Conservation (phyloP, 2,329 filamentous ascomycete species). For the Pestalotiopsis fici region DNA sequence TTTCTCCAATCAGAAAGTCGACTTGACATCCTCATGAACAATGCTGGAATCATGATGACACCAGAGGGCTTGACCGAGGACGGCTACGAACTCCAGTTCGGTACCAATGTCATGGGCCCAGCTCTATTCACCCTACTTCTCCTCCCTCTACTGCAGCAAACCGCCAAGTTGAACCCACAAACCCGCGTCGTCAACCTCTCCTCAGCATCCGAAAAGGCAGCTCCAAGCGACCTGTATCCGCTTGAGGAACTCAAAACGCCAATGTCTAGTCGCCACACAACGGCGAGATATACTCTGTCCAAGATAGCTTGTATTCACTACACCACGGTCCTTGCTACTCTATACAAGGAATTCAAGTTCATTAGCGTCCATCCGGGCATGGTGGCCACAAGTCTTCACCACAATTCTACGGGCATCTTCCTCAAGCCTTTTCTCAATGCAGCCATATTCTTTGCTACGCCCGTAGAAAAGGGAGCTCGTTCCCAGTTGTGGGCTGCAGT, state of each 20-base stretch:
- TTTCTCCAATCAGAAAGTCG: background rate
- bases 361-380: slow-evolving; percentile 42
- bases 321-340: slow-evolving; percentile 36
- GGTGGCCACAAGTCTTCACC: slow-evolving; percentile 33
- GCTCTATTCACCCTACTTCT: background rate
- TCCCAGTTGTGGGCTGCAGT: too few species aligned
- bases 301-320: slow-evolving; percentile 42
- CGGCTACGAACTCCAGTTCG: too few species aligned
- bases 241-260: too few species aligned
- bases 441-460: too few species aligned
- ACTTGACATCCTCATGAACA: background rate
- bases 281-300: slow-evolving; percentile 37
- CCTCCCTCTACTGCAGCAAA: slow-evolving; percentile 12
- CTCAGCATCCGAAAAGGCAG: slow-evolving; percentile 10
- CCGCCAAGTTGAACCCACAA: slow-evolving; percentile 18
- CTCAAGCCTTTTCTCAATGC: too few species aligned
- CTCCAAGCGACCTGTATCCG: too few species aligned
- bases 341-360: slow-evolving; percentile 34
- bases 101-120: background rate
- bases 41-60: background rate
- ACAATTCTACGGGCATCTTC: too few species aligned
- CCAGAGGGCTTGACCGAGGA: too few species aligned
- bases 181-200: slow-evolving; percentile 22
- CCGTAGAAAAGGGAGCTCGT: too few species aligned
- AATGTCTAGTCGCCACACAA: too few species aligned